A percentile compares a stretch with the other conserved stretches of the same genome.
Conservation (phyloP, 1,284 basidiomycete species). For the Pascua guehoae region DNA sequence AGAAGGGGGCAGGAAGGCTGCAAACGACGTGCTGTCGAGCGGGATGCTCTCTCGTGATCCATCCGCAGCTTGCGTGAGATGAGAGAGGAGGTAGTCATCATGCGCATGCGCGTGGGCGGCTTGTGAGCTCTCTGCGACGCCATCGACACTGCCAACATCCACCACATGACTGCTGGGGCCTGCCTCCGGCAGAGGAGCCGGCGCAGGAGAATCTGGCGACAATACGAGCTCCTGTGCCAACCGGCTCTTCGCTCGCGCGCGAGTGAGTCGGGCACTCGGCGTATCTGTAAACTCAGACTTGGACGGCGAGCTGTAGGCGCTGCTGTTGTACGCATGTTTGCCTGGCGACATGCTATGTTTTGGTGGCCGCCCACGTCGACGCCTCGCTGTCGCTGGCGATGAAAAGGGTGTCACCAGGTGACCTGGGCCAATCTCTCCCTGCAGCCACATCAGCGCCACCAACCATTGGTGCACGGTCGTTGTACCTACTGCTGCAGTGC, state of each 20-base stretch:
- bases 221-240: constrained; percentile 15
- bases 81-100: constrained; percentile 32
- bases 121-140: neutral
- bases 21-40: constrained; percentile 28
- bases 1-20: constrained; percentile 28
- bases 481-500: constrained; percentile 10
- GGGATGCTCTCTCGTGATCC: constrained; percentile 3
- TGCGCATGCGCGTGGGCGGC: constrained; percentile 21
- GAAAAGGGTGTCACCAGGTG: constrained; percentile 24
- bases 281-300: constrained; percentile 3
- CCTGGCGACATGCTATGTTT: constrained; percentile 14
- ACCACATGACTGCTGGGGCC: constrained; percentile 5
- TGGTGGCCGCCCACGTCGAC: constrained; percentile 33
- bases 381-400: constrained; percentile 34
- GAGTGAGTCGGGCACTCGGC: neutral
- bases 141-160: neutral
- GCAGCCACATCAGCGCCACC: constrained; percentile 5
- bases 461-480: neutral
- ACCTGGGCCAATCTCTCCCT: constrained; percentile 1
- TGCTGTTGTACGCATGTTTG: no score
- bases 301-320: constrained; percentile 1
- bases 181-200: neutral
- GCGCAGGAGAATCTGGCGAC: neutral
- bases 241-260: constrained; percentile 7
- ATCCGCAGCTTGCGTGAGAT: constrained; percentile 16